Conservation (phyloP, 2,329 filamentous ascomycete species). For the Dendryphion nanum region DNA sequence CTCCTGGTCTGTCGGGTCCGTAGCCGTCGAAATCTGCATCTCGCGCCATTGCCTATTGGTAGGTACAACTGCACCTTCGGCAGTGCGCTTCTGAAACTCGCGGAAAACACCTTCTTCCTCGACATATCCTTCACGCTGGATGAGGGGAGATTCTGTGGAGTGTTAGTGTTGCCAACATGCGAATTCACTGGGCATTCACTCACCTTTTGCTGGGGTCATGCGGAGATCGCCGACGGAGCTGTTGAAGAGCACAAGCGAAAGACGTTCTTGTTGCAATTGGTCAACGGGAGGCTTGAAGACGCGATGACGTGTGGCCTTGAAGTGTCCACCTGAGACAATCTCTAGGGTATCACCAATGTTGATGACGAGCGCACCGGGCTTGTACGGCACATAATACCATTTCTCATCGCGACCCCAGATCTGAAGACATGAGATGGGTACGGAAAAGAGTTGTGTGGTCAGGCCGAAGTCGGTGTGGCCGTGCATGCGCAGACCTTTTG, state of each 20-base stretch:
- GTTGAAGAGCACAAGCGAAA: conserved; percentile 20
- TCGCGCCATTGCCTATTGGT: conserved; percentile 23
- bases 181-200: not conserved
- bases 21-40: conserved; percentile 20
- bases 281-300: conserved; percentile 46
- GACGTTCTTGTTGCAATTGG: conserved; percentile 37
- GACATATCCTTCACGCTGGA: conserved; percentile 20
- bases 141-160: conserved; percentile 17
- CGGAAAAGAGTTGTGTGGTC: conserved; percentile 22
- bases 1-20: conserved; percentile 20
- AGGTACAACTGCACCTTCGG: conserved; percentile 13
- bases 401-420: conserved; percentile 22
- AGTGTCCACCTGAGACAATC: conserved; percentile 48
- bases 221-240: conserved; percentile 19
- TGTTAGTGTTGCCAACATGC: not conserved
- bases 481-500: conserved; percentile 30
- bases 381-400: conserved; percentile 26
- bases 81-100: conserved; percentile 21
- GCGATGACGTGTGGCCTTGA: conserved; percentile 47
- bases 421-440: conserved; percentile 24
- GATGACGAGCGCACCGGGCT: conserved; percentile 24
- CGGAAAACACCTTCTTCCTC: conserved; percentile 20
- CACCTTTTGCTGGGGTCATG: conserved; percentile 19
- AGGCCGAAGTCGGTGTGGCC: conserved; percentile 28
- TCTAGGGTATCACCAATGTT: conserved; percentile 33